phyloP scores from a whole-genome alignment of 305 asterid genomes.

The Fraxinus xanthoxyloides region DNA sequence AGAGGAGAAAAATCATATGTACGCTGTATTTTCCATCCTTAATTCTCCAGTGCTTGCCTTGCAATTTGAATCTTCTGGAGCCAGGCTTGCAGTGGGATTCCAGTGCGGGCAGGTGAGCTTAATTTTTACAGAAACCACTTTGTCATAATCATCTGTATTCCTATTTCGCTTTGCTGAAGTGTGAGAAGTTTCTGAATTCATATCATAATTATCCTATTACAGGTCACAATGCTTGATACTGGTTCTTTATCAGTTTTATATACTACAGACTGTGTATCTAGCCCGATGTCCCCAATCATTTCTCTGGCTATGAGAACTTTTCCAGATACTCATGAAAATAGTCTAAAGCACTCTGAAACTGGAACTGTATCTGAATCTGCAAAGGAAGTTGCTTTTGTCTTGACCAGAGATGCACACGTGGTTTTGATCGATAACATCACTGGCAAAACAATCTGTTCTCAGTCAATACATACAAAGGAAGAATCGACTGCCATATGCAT shows the following conservation, averaged over 20 bases:
- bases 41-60: slow-evolving; percentile 71
- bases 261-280: slow-evolving; percentile 54
- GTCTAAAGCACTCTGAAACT: slow-evolving; percentile 38
- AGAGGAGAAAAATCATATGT: slow-evolving; percentile 46
- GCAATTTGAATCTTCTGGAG: slow-evolving; percentile 55
- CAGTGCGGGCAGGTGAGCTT: slow-evolving; percentile 70
- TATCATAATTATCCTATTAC: slow-evolving; percentile 30
- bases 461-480: slow-evolving; percentile 51
- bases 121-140: slow-evolving; percentile 7
- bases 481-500: slow-evolving; percentile 61
- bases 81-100: slow-evolving; percentile 70
- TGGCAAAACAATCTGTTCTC: slow-evolving; percentile 52
- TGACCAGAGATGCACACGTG: slow-evolving; percentile 66
- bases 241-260: slow-evolving; percentile 64
- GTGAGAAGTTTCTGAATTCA: slow-evolving; percentile 15
- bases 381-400: slow-evolving; percentile 52
- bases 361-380: slow-evolving; percentile 38
- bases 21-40: slow-evolving; percentile 51
- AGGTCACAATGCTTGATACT: slow-evolving; percentile 84
- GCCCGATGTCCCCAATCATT: slow-evolving; percentile 55
- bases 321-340: slow-evolving; percentile 29
- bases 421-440: slow-evolving; percentile 56
- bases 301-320: slow-evolving; percentile 52
- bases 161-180: background rate
- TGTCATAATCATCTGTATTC: background rate